These are phyloP conservation scores for Chalciporus pseudorubinellus DNA, from an alignment of 768 basidiomycete genomes.

Conservation along the genomic window DNA sequence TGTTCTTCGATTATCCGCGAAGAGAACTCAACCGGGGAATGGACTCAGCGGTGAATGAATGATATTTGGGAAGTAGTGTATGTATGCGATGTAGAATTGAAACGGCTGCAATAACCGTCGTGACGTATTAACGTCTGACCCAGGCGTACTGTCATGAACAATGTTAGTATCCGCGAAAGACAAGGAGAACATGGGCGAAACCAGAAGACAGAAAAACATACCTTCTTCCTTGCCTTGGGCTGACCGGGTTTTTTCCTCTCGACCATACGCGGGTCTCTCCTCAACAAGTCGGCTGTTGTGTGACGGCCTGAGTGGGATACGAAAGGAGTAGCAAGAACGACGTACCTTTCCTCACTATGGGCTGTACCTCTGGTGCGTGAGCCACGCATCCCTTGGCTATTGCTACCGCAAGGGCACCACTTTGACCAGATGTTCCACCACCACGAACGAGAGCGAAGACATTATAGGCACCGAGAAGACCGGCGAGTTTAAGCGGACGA, in stretches of 20 bases:
- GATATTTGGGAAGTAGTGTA: not conserved
- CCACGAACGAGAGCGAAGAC: conserved; percentile 73
- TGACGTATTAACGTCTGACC: conserved; percentile 83
- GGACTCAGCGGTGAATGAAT: not conserved
- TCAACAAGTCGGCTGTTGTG: conserved; percentile 70
- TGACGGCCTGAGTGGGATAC: not conserved
- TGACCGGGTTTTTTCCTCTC: conserved; percentile 96
- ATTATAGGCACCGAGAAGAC: conserved; percentile 82
- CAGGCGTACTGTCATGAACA: conserved; percentile 66
- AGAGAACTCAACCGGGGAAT: not conserved
- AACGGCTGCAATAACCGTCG: not conserved
- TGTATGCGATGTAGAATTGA: not conserved
- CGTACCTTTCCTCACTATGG: conserved; percentile 72
- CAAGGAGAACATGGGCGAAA: not conserved
- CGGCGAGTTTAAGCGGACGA: conserved; percentile 81
- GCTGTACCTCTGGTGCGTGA: conserved; percentile 63
- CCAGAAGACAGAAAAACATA: conserved; percentile 40
- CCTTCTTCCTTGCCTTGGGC: conserved; percentile 89
- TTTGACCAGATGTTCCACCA: conserved; percentile 90
- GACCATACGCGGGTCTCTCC: conserved; percentile 95
- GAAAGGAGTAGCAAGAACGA: conserved; percentile 3
- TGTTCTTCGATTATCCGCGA: not conserved
- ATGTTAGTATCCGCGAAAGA: conserved; percentile 3
- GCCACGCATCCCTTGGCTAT: conserved; percentile 73
- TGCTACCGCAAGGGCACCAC: conserved; percentile 80